Base-by-base conservation (phyloP, 2,329 filamentous ascomycete species). In the Aphanoascus verrucosus region DNA sequence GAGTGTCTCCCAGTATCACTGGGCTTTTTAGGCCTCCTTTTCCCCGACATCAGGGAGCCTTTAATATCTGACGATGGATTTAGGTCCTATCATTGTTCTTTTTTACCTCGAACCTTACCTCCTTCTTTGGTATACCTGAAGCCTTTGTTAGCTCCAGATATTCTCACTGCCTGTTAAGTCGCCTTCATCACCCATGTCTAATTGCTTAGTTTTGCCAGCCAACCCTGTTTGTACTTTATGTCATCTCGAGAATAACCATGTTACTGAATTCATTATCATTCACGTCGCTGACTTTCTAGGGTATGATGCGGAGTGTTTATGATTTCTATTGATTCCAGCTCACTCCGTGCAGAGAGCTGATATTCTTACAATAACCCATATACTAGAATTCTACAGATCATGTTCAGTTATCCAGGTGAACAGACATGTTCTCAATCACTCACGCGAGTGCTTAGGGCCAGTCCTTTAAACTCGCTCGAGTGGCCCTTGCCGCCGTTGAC, bases 1-100 rank as follows among this genome's bases (percentile, higher is more conserved):
- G 37, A 40, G 20, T 23, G 28, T 40, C 15, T 8, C 23, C 7
- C 28, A 6, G 28, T 19, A 23, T 15, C 7, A 48, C 51, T 31
- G 23, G 19, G 38, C 19, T 41, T n/a, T n/a, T n/a, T 15, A 11
- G 44, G 43, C 43, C 40, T 5, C 28, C 23, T 38, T 40, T 17
- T 17, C 20, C 52, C 52, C 15, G 31, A 17, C 15, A 48, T 43
- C 35, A 44, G 34, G 23, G 35, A 46, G 15, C 41, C 15, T 37
- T 28, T 43, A 15, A 54, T 42, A 49, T 54, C 45, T 54, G 40
- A 54, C 52, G 43, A 44, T 48, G 52, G 45, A 50, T 50, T 28
- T 50, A 49, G 52, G 52, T 54, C 23, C 20, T 38, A 20, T 34
- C 41, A 32, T 34, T 52, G 49, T 38, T 20, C 17, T 31, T 28